Evolutionary conservation across 805 yeast species (phyloP).

Genomic region (Nakazawaea wickerhamii): DNA sequence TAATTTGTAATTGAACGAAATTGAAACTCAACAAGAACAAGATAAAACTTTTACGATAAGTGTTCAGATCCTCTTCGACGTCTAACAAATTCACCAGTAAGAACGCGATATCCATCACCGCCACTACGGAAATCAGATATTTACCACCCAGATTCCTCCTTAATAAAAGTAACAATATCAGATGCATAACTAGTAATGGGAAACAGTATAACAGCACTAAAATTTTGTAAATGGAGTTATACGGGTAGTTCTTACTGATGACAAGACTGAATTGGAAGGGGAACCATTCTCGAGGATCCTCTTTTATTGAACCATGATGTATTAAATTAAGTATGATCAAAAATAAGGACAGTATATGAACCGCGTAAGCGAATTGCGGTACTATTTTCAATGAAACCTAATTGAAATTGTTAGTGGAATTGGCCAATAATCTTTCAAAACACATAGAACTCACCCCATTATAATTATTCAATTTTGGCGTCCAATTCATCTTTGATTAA

Average conservation of each 20-base stretch:
- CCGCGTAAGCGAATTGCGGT: background rate
- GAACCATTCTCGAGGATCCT: conserved; percentile 9
- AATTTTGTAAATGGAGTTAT: conserved; percentile 7
- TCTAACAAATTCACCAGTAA: conserved; percentile 4
- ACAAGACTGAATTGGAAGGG: conserved; percentile 7
- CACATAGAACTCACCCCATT: background rate
- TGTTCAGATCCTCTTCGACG: conserved; percentile 3
- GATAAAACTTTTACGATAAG: conserved; percentile 4
- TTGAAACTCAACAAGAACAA: background rate
- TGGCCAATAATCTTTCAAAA: background rate
- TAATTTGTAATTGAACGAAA: conserved; percentile 1
- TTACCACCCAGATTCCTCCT: background rate
- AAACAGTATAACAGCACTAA: background rate
- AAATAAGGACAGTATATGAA: background rate
- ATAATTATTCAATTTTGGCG: background rate
- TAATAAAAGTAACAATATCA: too few relatives aligned
- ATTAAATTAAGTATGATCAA: background rate
- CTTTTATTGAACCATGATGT: background rate
- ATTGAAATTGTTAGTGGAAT: background rate
- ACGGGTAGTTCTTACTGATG: conserved; percentile 4
- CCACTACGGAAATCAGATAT: background rate
- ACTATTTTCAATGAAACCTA: background rate
- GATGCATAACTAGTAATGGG: background rate
- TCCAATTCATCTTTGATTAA: conserved; percentile 1
- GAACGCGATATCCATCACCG: background rate